Percentiles rank a stretch among this genome's conserved stretches.
Evolutionary conservation across 2,329 filamentous ascomycete species (phyloP).

Genomic region (Paecilomyces sp.): DNA sequence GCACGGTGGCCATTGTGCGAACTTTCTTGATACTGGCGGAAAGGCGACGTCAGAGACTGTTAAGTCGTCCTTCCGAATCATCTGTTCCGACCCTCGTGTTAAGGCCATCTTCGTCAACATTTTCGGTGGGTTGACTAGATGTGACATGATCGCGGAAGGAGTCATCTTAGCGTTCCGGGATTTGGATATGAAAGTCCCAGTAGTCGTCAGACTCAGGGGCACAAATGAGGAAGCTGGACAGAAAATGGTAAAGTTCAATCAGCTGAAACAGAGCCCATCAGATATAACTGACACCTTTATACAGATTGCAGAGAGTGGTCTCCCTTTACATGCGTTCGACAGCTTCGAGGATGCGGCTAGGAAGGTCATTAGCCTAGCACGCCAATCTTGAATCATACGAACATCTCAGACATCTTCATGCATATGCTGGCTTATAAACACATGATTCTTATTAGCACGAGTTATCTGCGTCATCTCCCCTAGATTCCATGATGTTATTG

Average conservation of each 20-base stretch:
- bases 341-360: conserved; percentile 65
- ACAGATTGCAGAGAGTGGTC: conserved; percentile 57
- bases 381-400: not conserved
- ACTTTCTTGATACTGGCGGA: conserved; percentile 85
- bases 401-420: not conserved
- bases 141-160: conserved; percentile 74
- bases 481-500: no score
- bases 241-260: conserved; percentile 44
- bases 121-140: conserved; percentile 63
- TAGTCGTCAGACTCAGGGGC: conserved; percentile 70
- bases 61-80: conserved; percentile 65
- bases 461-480: no score
- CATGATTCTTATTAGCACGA: no score
- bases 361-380: conserved; percentile 56
- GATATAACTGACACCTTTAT: not conserved
- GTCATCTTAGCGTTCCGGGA: conserved; percentile 67
- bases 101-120: conserved; percentile 67
- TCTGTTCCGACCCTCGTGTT: conserved; percentile 64
- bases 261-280: conserved; percentile 5
- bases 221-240: conserved; percentile 67
- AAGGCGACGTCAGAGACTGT: conserved; percentile 81
- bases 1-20: conserved; percentile 63
- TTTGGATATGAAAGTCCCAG: conserved; percentile 58
- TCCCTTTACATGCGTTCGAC: conserved; percentile 65
- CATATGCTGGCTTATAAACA: not conserved